Evolutionary conservation across 805 yeast species (phyloP), one percentile per base, ranked within the genome.

Genomic region (Kockiozyma suomiensis): DNA sequence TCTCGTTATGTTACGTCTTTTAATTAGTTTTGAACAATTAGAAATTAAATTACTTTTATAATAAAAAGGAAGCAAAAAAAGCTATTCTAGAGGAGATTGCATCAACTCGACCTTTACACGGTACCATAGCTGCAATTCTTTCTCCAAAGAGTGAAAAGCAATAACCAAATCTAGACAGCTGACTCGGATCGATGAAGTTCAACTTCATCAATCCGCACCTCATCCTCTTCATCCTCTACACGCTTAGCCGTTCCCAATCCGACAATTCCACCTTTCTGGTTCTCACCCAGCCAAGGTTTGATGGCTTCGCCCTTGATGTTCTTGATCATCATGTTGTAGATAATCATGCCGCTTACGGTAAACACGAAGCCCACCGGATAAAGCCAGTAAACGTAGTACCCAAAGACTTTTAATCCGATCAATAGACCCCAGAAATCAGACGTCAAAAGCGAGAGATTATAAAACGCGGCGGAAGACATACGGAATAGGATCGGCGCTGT

Each of bases 311-410:
- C 80, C 26, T 66, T 64, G 15, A 63, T 63, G 30, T 72, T 70
- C 62, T 70, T 68, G 28, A 75, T 75, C 12, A 76, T 70, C 23
- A 73, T 68, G 65, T 77, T 74, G 70, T 78, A 78, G 54, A 76
- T 64, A 23, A 77, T 66, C 69, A 77, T 74, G 10, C 81, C 81
- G 2, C 75, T 48, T 23, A 78, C 71, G 4, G 78, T 76, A 56
- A 75, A 72, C 37, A 77, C 80, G 55, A 78, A 78, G 2, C 81
- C 81, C 28, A 78, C 77, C 4, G 81, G 81, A 63, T 78, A 78
- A 28, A 78, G 72, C 80, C 81, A 78, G 70, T 65, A 78, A 4
- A 78, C 81, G 37, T 69, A 69, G 68, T 78, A 78, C 30, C 78
- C 78, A 65, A 78, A 78, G n/a, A 76, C 79, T 62, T 72, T 70